phyloP scores from a whole-genome alignment of 495 filamentous ascomycete genomes.

The Penicillium crystallinum region DNA sequence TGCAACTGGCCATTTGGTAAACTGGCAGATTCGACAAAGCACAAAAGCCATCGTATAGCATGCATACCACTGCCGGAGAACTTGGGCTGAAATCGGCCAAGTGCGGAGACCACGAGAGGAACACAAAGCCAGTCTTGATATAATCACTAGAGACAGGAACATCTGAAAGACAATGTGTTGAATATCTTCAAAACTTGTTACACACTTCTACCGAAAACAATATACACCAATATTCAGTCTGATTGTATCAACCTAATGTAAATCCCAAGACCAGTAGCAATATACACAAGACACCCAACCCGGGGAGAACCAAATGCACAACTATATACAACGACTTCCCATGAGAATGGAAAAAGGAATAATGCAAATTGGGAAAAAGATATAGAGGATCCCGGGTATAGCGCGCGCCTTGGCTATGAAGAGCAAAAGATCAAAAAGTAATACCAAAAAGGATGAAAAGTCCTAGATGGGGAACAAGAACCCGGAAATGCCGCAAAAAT shows the following conservation, averaged over 20 bases:
- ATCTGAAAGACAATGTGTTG: too few species aligned
- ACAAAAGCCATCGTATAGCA: too few species aligned
- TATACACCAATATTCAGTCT: slow-evolving; percentile 5
- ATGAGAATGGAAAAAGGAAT: neutral
- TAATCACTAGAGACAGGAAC: too few species aligned
- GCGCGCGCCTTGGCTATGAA: slow-evolving; percentile 35
- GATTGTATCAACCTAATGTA: slow-evolving; percentile 11
- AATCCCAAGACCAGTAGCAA: slow-evolving; percentile 1
- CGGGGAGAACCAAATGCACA: slow-evolving; percentile 10
- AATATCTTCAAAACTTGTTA: too few species aligned
- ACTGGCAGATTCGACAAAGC: too few species aligned
- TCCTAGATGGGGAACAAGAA: neutral
- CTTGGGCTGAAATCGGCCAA: too few species aligned
- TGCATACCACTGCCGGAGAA: too few species aligned
- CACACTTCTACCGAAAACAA: too few species aligned
- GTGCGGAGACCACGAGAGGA: too few species aligned
- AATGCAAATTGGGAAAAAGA: slow-evolving; percentile 10
- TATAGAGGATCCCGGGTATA: slow-evolving; percentile 33
- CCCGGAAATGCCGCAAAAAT: slow-evolving; percentile 3
- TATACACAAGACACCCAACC: slow-evolving; percentile 16
- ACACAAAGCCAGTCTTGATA: too few species aligned
- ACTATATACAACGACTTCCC: slow-evolving; percentile 12
- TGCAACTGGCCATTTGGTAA: too few species aligned
- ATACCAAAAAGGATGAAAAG: slow-evolving; percentile 1
- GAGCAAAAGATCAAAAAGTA: slow-evolving; percentile 6